Evolutionary conservation across 2,329 filamentous ascomycete genomes (phyloP), one percentile per base, ranked within the genome.

Genomic region (Fusarium anthophilum): DNA sequence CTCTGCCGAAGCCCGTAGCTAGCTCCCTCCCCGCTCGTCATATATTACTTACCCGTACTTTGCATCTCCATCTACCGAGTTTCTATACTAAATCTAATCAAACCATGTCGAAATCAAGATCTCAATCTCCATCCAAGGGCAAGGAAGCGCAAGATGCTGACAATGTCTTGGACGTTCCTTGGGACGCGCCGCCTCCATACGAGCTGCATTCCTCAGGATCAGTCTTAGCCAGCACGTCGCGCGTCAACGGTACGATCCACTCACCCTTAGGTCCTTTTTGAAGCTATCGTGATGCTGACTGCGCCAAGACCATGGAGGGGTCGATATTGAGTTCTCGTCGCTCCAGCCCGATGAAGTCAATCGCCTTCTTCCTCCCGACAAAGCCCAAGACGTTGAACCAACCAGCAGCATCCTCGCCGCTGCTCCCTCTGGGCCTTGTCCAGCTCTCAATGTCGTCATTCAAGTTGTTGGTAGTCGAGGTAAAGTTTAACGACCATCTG

Each of bases 391-490:
- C 0, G 2, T 6, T 28, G 53, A 59, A 9, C 2, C 32, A 26
- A 24, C 6, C 32, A 20, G 32, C 20, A 30, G 20, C 8, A 1
- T 17, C 8, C 5, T 30, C 17, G 20, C 39, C 17, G 20, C 59
- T 5, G 1, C 13, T 20, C 26, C 53, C 8, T 32, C 26, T 0
- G 26, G 18, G 2, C 39, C 30, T 5, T 59, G 60, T n/a, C 60
- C 60, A 13, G 20, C 20, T 0, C 55, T 61, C 13, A 73, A 67
- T 18, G 47, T 73, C 6, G 61, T 73, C 11, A 73, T 74, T 6
- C 72, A 74, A 22, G 70, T 74, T 6, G 67, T 74, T 10, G 72
- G 72, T 11, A 67, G 61, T 24, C 66, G 72, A 41, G 72, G 72
- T 45, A 55, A 1, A 15, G 13, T 45, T 12, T 18, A 3, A 18